Percentiles rank a stretch among this genome's conserved stretches.
Conservation (phyloP, 768 basidiomycete species). For the Leccinum disarticulatum region DNA sequence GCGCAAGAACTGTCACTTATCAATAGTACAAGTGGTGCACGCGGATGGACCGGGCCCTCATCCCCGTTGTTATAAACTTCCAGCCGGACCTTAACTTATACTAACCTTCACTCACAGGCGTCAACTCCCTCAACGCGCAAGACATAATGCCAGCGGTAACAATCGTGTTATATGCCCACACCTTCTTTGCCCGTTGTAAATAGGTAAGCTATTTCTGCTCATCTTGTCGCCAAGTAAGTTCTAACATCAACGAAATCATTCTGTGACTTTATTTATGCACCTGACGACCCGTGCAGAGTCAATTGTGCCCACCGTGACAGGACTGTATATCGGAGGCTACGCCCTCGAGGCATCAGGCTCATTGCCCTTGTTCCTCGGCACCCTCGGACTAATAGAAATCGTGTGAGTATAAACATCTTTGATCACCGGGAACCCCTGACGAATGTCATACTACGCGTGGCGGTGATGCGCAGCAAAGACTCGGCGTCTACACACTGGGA, state of each 20-base stretch:
- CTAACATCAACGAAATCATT: not conserved
- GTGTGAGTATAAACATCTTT: slow-evolving; percentile 28
- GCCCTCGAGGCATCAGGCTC: slow-evolving; percentile 40
- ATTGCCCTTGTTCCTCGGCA: slow-evolving; percentile 38
- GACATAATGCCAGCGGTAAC: slow-evolving; percentile 53
- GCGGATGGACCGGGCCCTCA: not conserved
- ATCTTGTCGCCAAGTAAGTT: slow-evolving; percentile 57
- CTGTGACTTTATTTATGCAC: not conserved
- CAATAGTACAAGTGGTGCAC: not conserved
- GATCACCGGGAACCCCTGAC: not conserved
- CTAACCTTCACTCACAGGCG: slow-evolving; percentile 1
- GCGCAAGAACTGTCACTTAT: not conserved
- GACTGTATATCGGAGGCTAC: slow-evolving; percentile 50
- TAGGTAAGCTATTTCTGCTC: slow-evolving; percentile 58
- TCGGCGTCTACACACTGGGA: not conserved
- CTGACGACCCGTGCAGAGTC: slow-evolving; percentile 36
- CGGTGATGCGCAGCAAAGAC: not conserved
- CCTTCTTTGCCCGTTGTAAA: too few relatives aligned
- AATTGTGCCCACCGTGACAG: slow-evolving; percentile 36
- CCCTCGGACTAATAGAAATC: slow-evolving; percentile 36
- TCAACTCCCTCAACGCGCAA: slow-evolving; percentile 33
- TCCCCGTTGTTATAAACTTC: not conserved
- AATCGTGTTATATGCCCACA: slow-evolving; percentile 26
- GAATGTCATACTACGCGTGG: slow-evolving; percentile 3
- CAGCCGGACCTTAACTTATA: too few relatives aligned